Evolutionary conservation across 192 early-diverging fungal genomes (phyloP), one percentile per base, ranked within the genome.

Genomic region (Linnemannia elongata): DNA sequence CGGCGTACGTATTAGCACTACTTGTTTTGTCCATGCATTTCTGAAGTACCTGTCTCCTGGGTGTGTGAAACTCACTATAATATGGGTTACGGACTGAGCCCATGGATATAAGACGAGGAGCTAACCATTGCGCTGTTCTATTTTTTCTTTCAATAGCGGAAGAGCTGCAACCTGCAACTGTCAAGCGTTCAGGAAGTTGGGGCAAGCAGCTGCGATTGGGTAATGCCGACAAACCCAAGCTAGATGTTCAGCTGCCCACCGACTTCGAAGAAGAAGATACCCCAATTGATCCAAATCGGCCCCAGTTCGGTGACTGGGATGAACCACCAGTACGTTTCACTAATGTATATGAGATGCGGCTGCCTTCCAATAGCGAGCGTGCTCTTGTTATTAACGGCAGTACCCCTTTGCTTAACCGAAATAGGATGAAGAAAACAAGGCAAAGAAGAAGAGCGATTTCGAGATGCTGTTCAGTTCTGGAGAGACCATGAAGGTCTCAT

Each of bases 401-500:
- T 45, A 1, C 12, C 13, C 13, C 12, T 45, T 15, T 45, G 0
- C 13, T 15, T 45, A 13, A 45, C 10, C 44, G 42, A 45, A 45
- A 45, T 78, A 85, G 72, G 81, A 82, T 24, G 75, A 76, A 22
- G 90, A 90, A 54, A 88, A 87, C 77, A 87, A 84, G 54, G 68
- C 80, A 22, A 88, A 88, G 57, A 91, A 90, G 44, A 88, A 87
- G 72, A 89, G 87, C 55, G 90, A 90, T 60, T 93, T 93, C 85
- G 92, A 93, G 52, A 85, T 88, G 45, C 79, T 93, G 20, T 89
- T 93, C 52, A 78, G 82, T 38, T 90, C 87, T 68, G 90, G 89
- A 69, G 87, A 88, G 30, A 93, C 92, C 6, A 88, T 93, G 78
- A 90, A 91, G 36, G 90, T 93, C 27, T 90, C 91, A 36, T 77